Evolutionary conservation across 805 yeast species (phyloP).

Genomic region (Phaffomyces opuntiae): DNA sequence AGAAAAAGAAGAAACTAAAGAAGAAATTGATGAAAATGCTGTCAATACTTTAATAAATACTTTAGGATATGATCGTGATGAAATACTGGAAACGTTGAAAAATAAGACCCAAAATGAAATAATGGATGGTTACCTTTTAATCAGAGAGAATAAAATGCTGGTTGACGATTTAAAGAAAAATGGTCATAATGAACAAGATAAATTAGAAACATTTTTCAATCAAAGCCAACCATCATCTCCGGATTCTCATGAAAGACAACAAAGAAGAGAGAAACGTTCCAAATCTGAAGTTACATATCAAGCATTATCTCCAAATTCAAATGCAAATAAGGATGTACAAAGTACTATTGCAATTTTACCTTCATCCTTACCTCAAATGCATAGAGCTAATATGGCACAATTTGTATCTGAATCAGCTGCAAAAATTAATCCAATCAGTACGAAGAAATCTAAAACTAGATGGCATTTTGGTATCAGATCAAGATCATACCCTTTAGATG

Average conservation of each 20-base stretch:
- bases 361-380: slow-evolving; percentile 89
- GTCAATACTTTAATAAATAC: slow-evolving; percentile 69
- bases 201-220: slow-evolving; percentile 51
- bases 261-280: slow-evolving; percentile 10
- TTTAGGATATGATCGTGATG: slow-evolving; percentile 86
- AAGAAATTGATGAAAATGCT: slow-evolving; percentile 59
- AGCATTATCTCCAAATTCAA: slow-evolving; percentile 23
- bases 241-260: slow-evolving; percentile 11
- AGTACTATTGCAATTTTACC: slow-evolving; percentile 91
- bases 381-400: slow-evolving; percentile 84
- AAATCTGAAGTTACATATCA: slow-evolving; percentile 29
- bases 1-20: slow-evolving; percentile 22
- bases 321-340: slow-evolving; percentile 28
- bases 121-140: slow-evolving; percentile 75
- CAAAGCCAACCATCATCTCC: slow-evolving; percentile 44
- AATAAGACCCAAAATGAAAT: slow-evolving; percentile 64
- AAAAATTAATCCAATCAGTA: slow-evolving; percentile 46
- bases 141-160: slow-evolving; percentile 69
- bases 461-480: slow-evolving; percentile 99
- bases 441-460: slow-evolving; percentile 85
- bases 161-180: slow-evolving; percentile 57
- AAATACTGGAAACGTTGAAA: slow-evolving; percentile 65
- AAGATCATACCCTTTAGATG: slow-evolving; percentile 92
- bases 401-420: slow-evolving; percentile 40
- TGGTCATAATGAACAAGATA: slow-evolving; percentile 29